These are phyloP conservation scores for Diaporthe sp. DNA, from an alignment of 2,329 filamentous ascomycete genomes.

Conservation along the genomic window DNA sequence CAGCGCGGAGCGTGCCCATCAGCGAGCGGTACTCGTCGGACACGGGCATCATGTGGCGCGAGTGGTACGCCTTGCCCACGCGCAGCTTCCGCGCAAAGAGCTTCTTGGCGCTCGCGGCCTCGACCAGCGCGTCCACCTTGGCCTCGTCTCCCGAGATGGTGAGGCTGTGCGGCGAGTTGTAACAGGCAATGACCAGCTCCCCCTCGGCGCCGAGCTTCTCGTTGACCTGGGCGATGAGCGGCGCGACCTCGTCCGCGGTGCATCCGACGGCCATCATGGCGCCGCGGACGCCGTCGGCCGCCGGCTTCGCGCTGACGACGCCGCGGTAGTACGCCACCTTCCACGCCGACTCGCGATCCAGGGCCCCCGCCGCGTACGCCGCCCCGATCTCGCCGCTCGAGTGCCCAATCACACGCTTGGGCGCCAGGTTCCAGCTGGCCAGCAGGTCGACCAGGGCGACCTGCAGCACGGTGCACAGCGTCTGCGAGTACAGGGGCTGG, in stretches of 20 bases:
- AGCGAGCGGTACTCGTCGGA: conserved; percentile 46
- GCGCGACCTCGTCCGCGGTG: conserved; percentile 39
- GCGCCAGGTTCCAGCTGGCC: conserved; percentile 40
- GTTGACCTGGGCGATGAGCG: conserved; percentile 40
- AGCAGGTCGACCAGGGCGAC: conserved; percentile 52
- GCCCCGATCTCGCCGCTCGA: conserved; percentile 47
- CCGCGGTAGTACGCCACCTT: conserved; percentile 44
- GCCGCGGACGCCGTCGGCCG: conserved; percentile 13
- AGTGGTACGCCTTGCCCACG: conserved; percentile 51
- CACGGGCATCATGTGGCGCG: conserved; percentile 47
- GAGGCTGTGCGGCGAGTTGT: conserved; percentile 47
- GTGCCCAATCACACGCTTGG: conserved; percentile 45
- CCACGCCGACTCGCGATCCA: conserved; percentile 43
- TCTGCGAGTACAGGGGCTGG: conserved; percentile 46
- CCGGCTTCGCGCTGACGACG: conserved; percentile 33
- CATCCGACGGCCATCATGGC: conserved; percentile 39
- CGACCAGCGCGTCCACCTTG: conserved; percentile 47
- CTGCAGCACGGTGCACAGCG: conserved; percentile 54
- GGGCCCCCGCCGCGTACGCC: conserved; percentile 44
- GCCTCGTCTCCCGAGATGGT: conserved; percentile 53
- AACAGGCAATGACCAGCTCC: conserved; percentile 44
- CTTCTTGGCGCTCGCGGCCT: conserved; percentile 45
- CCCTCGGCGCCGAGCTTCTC: conserved; percentile 44
- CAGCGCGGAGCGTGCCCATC: conserved; percentile 31
- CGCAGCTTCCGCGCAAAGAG: conserved; percentile 49